Evolutionary conservation across 805 yeast genomes (phyloP).

Genomic region (Zygosaccharomyces rouxii): DNA sequence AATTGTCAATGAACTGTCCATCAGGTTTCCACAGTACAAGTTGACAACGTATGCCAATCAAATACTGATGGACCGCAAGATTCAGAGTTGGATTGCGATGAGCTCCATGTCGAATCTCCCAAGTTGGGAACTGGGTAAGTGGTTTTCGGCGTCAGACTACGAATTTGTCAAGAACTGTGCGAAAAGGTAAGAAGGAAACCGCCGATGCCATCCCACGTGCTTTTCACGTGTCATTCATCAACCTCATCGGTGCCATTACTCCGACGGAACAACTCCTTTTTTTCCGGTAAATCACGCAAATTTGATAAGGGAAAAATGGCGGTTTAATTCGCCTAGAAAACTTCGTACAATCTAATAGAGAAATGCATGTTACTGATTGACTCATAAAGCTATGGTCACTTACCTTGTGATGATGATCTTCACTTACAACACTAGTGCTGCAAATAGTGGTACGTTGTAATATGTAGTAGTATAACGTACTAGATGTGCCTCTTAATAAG

Average conservation of each 20-base stretch:
- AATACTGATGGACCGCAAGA: conserved; percentile 63
- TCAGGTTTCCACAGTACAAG: conserved; percentile 76
- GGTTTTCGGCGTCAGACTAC: conserved; percentile 26
- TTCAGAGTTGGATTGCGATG: conserved; percentile 85
- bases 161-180: conserved; percentile 9
- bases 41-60: conserved; percentile 82
- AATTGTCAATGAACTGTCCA: conserved; percentile 62
- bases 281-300: conserved; percentile 5
- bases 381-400: background rate
- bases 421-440: background rate
- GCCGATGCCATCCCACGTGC: background rate
- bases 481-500: too few species aligned
- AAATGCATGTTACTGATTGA: background rate
- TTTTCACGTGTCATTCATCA: background rate
- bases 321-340: background rate
- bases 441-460: too few species aligned
- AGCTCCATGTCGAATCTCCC: conserved; percentile 30
- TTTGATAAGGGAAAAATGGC: background rate
- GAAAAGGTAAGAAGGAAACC: background rate
- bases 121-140: conserved; percentile 30
- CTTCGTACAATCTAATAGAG: background rate
- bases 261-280: background rate
- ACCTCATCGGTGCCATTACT: background rate
- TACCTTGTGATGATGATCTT: background rate
- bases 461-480: too few species aligned